Evolutionary conservation across 202 grass and related monocot species (phyloP).

Genomic region (Brachypodium distachyon): DNA sequence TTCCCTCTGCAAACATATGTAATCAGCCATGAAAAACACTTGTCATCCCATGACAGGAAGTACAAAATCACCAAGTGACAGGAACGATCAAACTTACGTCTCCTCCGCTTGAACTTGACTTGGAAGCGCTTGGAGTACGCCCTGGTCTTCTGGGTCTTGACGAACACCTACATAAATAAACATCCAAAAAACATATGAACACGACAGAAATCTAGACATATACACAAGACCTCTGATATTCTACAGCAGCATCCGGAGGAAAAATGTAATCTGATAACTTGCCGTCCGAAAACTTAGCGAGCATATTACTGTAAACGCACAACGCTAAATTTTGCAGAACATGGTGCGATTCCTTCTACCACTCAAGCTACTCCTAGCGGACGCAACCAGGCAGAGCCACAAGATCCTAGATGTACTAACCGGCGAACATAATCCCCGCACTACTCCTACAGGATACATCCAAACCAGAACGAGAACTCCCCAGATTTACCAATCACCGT

Average conservation of each 20-base stretch:
- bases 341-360: too few relatives aligned
- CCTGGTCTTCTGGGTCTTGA: constrained; percentile 39
- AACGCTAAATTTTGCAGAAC: too few relatives aligned
- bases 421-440: not conserved
- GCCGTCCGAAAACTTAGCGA: too few relatives aligned
- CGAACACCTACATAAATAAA: constrained; percentile 1
- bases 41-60: not conserved
- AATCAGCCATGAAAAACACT: not conserved
- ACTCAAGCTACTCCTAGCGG: too few relatives aligned
- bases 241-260: too few relatives aligned
- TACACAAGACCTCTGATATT: too few relatives aligned
- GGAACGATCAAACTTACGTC: not conserved
- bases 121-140: constrained; percentile 55
- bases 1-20: constrained; percentile 24
- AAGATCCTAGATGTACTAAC: not conserved
- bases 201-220: too few relatives aligned
- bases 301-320: too few relatives aligned
- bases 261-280: too few relatives aligned
- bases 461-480: not conserved
- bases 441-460: not conserved
- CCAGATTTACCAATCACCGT: not conserved
- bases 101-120: constrained; percentile 58
- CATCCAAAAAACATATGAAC: not conserved
- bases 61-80: not conserved
- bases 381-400: not conserved